Conservation (phyloP, 2,329 filamentous ascomycete species). For the Alternaria brassicicola region DNA sequence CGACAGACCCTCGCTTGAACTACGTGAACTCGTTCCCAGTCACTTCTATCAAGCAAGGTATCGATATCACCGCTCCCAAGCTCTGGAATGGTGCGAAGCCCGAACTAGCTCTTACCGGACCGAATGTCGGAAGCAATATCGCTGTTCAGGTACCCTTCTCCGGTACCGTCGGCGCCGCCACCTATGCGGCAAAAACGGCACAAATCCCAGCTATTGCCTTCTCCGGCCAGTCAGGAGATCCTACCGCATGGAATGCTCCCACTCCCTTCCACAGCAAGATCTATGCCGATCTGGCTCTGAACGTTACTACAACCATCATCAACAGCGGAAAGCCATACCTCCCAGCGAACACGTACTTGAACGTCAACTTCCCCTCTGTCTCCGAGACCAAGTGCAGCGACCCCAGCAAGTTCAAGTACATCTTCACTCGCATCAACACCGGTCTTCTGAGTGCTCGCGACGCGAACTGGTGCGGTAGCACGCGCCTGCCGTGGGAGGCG, state of each 20-base stretch:
- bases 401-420: slow-evolving; percentile 64
- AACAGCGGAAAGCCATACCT: slow-evolving; percentile 67
- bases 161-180: slow-evolving; percentile 70
- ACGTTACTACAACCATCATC: slow-evolving; percentile 63
- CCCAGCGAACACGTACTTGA: slow-evolving; percentile 65
- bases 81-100: slow-evolving; percentile 60
- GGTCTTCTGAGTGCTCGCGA: slow-evolving; percentile 53
- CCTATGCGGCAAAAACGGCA: slow-evolving; percentile 60
- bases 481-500: slow-evolving; percentile 64
- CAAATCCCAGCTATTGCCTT: slow-evolving; percentile 73
- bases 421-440: slow-evolving; percentile 66
- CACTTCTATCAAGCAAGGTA: slow-evolving; percentile 68
- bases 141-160: slow-evolving; percentile 64
- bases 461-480: slow-evolving; percentile 62
- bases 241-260: slow-evolving; percentile 60
- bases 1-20: slow-evolving; percentile 64
- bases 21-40: slow-evolving; percentile 74
- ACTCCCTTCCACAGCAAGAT: slow-evolving; percentile 60
- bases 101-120: slow-evolving; percentile 69
- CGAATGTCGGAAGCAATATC: slow-evolving; percentile 67
- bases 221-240: slow-evolving; percentile 60
- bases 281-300: slow-evolving; percentile 68
- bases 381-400: slow-evolving; percentile 57
- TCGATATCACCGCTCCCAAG: slow-evolving; percentile 61
- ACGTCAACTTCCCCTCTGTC: slow-evolving; percentile 71